Base-by-base conservation (phyloP, 495 filamentous ascomycete genomes). In the Achaetomiella virescens region DNA sequence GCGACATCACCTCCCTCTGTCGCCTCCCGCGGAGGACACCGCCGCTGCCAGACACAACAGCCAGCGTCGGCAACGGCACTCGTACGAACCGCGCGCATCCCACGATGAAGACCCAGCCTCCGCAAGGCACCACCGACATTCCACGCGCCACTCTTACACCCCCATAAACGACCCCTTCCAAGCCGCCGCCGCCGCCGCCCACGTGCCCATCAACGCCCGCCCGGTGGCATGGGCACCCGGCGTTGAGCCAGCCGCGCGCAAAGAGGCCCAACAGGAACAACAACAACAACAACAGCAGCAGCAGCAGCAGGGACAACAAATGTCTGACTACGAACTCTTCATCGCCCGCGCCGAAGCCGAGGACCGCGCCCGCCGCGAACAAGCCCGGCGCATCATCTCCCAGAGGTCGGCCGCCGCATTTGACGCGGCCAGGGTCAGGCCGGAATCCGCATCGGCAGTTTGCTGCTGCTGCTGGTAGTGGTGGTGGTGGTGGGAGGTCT, bases 301-400 rank as follows among this genome's bases (percentile, higher is more conserved):
- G 3, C 42, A 14, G 7, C 37, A 27, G 5, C 6, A 49, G 7
- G 18, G 36, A 17, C 42, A 25, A 24, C 54, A 38, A 2, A 24
- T 36, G 0, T 58, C 58, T 27, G 66, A 71, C 40, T 71, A 55
- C 42, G 62, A 69, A 45, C 33, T 50, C 10, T 71, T 71, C 48
- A 20, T 71, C n/a, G 61, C 62, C 3, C 59, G 43, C 27, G 68
- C 68, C 40, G 55, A 64, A 27, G 64, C 60, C 8, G 42, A 67
- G 14, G 68, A 63, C 29, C 62, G 62, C 10, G 59, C 46, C 9
- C 44, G 44, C 14, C 58, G 46, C 51, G 63, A 62, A 1, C 15
- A 45, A 2, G 15, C 61, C 21, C 14, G 46, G 37, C 58, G 59
- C 20, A 58, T 18, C 33, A 31, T 60, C 11, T 60, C 59, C 15